Percentiles rank a stretch among this genome's conserved stretches.
Conservation (phyloP, 805 yeast genomes). For the Lipomyces lipofer region DNA sequence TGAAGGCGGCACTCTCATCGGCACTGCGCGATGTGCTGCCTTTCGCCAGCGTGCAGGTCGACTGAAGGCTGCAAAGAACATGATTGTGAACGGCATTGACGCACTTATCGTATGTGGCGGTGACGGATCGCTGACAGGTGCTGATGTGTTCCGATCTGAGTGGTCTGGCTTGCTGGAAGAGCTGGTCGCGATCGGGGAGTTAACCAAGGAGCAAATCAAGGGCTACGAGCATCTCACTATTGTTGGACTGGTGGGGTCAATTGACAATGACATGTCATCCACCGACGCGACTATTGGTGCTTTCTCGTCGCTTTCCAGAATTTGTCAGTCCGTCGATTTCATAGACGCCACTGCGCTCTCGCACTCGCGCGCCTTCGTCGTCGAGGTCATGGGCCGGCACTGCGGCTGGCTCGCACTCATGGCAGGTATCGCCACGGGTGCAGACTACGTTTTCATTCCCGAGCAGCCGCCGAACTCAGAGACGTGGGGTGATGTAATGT, state of each 20-base stretch:
- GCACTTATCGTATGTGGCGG: slow-evolving; percentile 97
- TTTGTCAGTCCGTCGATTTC: slow-evolving; percentile 91
- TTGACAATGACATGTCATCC: slow-evolving; percentile 96
- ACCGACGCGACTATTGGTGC: slow-evolving; percentile 98
- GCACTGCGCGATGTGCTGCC: slow-evolving; percentile 89
- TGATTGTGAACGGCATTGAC: slow-evolving; percentile 86
- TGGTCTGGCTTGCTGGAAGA: slow-evolving; percentile 90
- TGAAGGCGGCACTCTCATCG: slow-evolving; percentile 92
- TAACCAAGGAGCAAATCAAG: slow-evolving; percentile 60
- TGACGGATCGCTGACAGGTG: slow-evolving; percentile 98
- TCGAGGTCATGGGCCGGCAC: slow-evolving; percentile 99
- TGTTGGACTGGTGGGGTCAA: slow-evolving; percentile 94
- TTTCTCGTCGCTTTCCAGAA: slow-evolving; percentile 86
- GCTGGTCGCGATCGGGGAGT: slow-evolving; percentile 54
- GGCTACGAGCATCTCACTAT: slow-evolving; percentile 73
- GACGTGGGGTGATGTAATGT: slow-evolving; percentile 80
- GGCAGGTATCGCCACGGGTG: slow-evolving; percentile 97
- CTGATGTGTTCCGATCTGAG: slow-evolving; percentile 88
- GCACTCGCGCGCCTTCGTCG: slow-evolving; percentile 95
- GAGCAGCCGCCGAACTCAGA: slow-evolving; percentile 80
- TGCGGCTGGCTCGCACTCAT: slow-evolving; percentile 98
- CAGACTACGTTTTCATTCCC: slow-evolving; percentile 92
- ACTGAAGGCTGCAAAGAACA: slow-evolving; percentile 74
- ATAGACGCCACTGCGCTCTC: slow-evolving; percentile 97
- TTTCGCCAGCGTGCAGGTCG: slow-evolving; percentile 87